Evolutionary conservation across 106 monocot genomes (phyloP), one percentile per base, ranked within the genome.

Genomic region (Iris macrosiphon): DNA sequence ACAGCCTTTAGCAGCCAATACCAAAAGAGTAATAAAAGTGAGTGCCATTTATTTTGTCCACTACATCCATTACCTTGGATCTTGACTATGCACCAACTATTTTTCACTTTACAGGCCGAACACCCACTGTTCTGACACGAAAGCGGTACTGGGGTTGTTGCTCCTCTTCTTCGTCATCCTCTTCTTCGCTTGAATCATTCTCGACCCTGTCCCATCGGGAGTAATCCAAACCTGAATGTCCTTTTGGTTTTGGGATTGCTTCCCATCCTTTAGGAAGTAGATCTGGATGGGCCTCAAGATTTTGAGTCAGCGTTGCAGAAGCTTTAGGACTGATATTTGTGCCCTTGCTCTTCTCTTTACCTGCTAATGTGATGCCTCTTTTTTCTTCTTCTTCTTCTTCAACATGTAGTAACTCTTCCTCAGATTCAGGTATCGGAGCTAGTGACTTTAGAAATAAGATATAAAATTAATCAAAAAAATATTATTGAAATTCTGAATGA

Each of bases 171-270:
- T 65, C 81, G 7, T 89, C 82, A 69, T 79, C 83, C 4, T 84
- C 81, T 24, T 95, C 84, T 35, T 87, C 96, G 57, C 83, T 90
- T 7, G 89, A 96, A 63, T 72, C 96, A 65, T 72, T 85, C 52
- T 79, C 79, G 1, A 96, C 89, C 38, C 63, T 76, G 50, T 96
- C 96, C 96, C 96, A 96, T 32, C 83, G 69, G 0, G 96, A 96
- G 49, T 96, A 96, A 67, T 96, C 90, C 57, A 96, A 72, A 21
- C 77, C 67, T 37, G 82, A 83, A 60, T 96, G 90, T 22, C 89
- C 96, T 73, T 87, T 89, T 30, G 86, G 96, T 83, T 90, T 90
- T 19, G 76, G 71, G 16, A 95, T 81, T 53, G 80, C 41, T 65
- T 77, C 77, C 86, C 79, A 80, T 60, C 79, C 76, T 66, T 65